Evolutionary conservation across 176 grass and related monocot species (phyloP).

Genomic region (Aegilops tauschii): DNA sequence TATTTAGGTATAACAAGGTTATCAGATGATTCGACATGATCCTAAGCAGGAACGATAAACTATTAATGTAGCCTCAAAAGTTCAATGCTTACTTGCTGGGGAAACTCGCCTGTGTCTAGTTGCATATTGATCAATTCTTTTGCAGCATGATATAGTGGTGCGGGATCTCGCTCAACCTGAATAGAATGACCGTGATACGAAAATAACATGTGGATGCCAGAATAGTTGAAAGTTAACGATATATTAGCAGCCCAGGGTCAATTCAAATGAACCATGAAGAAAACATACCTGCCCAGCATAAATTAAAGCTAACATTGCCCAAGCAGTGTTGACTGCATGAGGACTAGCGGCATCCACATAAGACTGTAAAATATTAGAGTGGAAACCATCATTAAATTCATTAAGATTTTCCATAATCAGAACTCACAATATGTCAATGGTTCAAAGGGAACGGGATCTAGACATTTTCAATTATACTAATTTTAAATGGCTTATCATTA

Average conservation of each 20-base stretch:
- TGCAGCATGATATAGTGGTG: constrained; percentile 43
- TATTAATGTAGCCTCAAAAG: no score
- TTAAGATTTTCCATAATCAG: not conserved
- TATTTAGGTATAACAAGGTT: not conserved
- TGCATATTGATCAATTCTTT: constrained; percentile 61
- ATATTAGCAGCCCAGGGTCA: not conserved
- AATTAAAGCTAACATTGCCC: not conserved
- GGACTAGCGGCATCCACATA: not conserved
- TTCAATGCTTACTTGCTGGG: constrained; percentile 35
- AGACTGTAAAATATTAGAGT: not conserved
- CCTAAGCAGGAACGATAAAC: not conserved
- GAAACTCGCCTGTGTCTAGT: constrained; percentile 49
- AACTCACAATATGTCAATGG: not conserved
- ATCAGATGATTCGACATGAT: not conserved
- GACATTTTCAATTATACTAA: not conserved
- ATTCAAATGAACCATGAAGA: not conserved
- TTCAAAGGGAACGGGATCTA: not conserved
- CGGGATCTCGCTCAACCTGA: constrained; percentile 44
- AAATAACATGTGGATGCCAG: no score
- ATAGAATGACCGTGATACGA: not conserved
- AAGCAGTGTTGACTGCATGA: not conserved
- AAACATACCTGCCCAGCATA: not conserved
- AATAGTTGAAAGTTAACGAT: not conserved
- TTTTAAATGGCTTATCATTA: not conserved
- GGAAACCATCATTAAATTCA: not conserved